phyloP scores from a whole-genome alignment of 331 rosid species.

The Malus hybrid region DNA sequence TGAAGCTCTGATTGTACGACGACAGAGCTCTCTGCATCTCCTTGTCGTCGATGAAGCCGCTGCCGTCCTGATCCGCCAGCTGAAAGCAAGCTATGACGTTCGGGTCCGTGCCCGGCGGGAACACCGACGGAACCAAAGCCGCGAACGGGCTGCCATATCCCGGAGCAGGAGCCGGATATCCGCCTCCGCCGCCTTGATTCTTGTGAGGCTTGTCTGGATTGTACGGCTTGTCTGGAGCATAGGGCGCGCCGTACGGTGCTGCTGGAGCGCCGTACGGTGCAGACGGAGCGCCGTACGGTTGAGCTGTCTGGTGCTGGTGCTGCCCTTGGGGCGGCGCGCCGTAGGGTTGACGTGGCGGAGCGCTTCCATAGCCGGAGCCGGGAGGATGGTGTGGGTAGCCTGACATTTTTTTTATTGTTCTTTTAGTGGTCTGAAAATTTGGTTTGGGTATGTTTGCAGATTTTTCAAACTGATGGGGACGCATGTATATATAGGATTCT shows the following conservation, averaged over 20 bases:
- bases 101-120: conserved; percentile 94
- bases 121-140: conserved; percentile 65
- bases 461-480: not conserved
- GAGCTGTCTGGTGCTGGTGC: not conserved
- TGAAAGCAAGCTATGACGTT: conserved; percentile 74
- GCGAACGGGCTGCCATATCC: conserved; percentile 51
- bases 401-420: conserved; percentile 33
- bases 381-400: conserved; percentile 51
- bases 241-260: not conserved
- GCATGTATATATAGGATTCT: not conserved
- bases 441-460: not conserved
- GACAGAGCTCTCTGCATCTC: conserved; percentile 9
- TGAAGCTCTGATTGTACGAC: conserved; percentile 74
- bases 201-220: not conserved
- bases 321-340: conserved; percentile 5
- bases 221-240: not conserved
- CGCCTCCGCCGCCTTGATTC: conserved; percentile 8
- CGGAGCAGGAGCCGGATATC: conserved; percentile 34
- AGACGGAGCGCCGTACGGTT: not conserved
- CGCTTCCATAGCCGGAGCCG: conserved; percentile 41
- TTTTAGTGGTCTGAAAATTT: not conserved
- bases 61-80: conserved; percentile 80
- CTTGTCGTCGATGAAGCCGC: too few species aligned
- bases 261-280: conserved; percentile 23
- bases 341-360: not conserved